A percentile compares a stretch with the other conserved stretches of the same genome.
phyloP scores from a whole-genome alignment of 495 filamentous ascomycete genomes.

The Tuber aestivum region DNA sequence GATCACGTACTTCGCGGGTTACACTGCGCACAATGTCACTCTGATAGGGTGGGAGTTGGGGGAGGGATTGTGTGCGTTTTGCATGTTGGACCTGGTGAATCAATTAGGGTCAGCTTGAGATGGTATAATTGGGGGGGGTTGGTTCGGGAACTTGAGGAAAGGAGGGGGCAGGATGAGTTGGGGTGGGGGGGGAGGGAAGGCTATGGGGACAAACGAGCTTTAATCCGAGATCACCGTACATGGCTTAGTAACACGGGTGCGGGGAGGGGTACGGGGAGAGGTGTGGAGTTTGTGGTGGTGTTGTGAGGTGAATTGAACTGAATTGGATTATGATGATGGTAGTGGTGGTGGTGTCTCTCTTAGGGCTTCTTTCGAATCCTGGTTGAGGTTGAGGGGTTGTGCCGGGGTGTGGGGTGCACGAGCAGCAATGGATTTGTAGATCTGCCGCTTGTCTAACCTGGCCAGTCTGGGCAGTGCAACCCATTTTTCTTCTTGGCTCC shows the following conservation, averaged over 20 bases:
- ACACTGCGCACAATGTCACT: slow-evolving; percentile 83
- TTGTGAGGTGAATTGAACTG: not conserved
- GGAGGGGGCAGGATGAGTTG: slow-evolving; percentile 12
- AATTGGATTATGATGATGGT: not conserved
- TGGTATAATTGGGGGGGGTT: slow-evolving; percentile 34
- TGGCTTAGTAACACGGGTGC: slow-evolving; percentile 42
- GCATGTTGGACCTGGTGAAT: slow-evolving; percentile 81
- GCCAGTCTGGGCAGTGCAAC: not conserved
- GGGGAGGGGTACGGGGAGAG: slow-evolving; percentile 13
- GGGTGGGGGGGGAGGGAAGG: slow-evolving; percentile 3
- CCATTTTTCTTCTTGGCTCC: not conserved
- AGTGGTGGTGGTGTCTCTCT: not conserved
- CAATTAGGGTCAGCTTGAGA: slow-evolving; percentile 8
- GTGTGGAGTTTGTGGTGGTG: not conserved
- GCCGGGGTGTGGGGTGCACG: not conserved
- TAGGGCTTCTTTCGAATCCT: not conserved
- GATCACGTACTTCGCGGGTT: slow-evolving; percentile 85
- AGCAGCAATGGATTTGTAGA: not conserved
- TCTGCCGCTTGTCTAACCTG: not conserved
- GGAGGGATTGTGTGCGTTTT: slow-evolving; percentile 85
- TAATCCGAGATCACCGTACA: slow-evolving; percentile 90
- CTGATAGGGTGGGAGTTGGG: slow-evolving; percentile 86
- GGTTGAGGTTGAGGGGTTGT: not conserved
- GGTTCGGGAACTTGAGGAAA: not conserved
- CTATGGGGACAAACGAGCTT: slow-evolving; percentile 58